Base-by-base conservation (phyloP, 768 basidiomycete genomes). In the Auriscalpium vulgare region DNA sequence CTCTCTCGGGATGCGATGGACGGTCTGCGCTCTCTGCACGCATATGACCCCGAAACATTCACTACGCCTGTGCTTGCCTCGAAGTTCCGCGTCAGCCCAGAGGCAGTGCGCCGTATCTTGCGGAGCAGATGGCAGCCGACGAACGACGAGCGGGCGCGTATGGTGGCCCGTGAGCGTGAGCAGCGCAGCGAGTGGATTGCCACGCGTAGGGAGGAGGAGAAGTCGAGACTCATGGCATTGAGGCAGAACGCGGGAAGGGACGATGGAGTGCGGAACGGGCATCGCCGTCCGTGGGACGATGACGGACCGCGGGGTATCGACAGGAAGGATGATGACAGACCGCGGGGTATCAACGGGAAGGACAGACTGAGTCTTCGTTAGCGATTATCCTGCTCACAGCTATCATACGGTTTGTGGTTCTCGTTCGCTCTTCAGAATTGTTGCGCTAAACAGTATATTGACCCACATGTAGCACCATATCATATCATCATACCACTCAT, bases 1-100 rank as follows among this genome's bases (percentile, higher is more conserved):
- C 65, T 83, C 37, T 76, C 77, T 3, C 71, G 77, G 37, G 73
- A 77, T 11, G 79, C 78, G 4, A 82, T 83, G 80, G 74, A 75
- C 43, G 73, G 74, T 29, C 55, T 83, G 37, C 73, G 75, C 11
- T 63, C 68, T 11, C 64, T 82, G 47, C 75, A 80, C 56, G 53
- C 60, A 9, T 58, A 69, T 47, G 74, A 82, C 56, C 78, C 80
- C 0, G 68, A 64, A 8, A 66, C 56, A 43, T 80, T 73, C 65
- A 68, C 69, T 14, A 75, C 74, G 10, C 69, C 71, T 8, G 63
- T 69, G 2, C 72, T 83, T 6, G 72, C 78, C 6, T 62, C 74
- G 44, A 70, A 70, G 60, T 83, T 82, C 66, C 71, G 69, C 50
- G 72, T 82, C 55, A 76, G 74, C 50, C 69, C 74, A 29, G 82